Percentiles rank a stretch among this genome's conserved stretches.
Conservation (phyloP, 371 early-diverging fungal species). For the Saksenaea oblongispora region DNA sequence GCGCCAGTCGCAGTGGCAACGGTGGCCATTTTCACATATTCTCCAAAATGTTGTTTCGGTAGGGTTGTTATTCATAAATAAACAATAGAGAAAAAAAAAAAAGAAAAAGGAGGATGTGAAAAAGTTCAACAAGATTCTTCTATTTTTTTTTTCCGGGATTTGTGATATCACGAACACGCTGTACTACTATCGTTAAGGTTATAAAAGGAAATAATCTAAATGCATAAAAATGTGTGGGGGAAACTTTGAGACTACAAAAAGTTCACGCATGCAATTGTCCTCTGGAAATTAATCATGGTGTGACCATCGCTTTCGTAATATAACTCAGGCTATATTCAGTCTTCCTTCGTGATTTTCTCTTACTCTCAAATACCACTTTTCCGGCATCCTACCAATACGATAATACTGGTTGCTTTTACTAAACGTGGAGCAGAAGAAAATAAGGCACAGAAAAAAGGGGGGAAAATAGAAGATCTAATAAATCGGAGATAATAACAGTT, state of each 20-base stretch:
- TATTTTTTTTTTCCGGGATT: not conserved
- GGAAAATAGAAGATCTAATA: not conserved
- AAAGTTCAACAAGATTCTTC: not conserved
- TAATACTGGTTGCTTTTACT: not conserved
- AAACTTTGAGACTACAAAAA: not conserved
- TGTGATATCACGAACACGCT: not conserved
- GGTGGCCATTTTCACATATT: slow-evolving; percentile 14
- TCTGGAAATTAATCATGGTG: not conserved
- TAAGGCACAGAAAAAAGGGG: not conserved
- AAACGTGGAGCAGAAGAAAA: not conserved
- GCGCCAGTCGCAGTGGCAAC: slow-evolving; percentile 30
- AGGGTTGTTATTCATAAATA: not conserved
- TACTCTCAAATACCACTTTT: too few species aligned
- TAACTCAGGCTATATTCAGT: not conserved
- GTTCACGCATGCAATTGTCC: not conserved
- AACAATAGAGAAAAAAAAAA: not conserved
- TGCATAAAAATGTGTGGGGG: not conserved
- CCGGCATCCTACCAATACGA: too few species aligned
- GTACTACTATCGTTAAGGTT: not conserved
- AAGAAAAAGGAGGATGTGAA: not conserved
- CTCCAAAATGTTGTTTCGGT: slow-evolving; percentile 15
- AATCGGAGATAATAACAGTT: not conserved
- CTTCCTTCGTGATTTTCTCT: not conserved
- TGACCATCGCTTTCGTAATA: not conserved
- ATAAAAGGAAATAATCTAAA: not conserved